Base-by-base conservation (phyloP, 2,329 filamentous ascomycete species). In the Beauveria sp. region DNA sequence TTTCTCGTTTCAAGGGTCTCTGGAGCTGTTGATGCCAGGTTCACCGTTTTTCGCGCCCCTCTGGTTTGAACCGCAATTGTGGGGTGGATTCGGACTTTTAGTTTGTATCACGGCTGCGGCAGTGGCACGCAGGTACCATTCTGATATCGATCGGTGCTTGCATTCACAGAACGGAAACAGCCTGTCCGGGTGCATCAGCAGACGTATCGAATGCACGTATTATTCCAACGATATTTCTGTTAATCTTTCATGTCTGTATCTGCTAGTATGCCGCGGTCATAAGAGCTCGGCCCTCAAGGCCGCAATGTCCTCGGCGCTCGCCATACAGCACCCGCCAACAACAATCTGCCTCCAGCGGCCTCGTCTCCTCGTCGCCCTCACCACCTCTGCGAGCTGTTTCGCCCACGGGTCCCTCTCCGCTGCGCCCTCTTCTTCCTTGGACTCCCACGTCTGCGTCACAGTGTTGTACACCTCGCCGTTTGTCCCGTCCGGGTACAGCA, bases 401-500 rank as follows among this genome's bases (percentile, higher is more conserved):
- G 81, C 80, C 81, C 81, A 84, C 0, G 78, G 66, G 65, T 64
- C 65, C 61, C 6, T 67, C 63, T 9, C 67, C 64, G 0, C 20
- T 40, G 60, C 63, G 1, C 67, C 69, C 18, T 70, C 67, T 0
- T 74, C 75, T 1, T 75, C 62, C 64, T 80, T 75, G 1, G 75
- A 61, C 65, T 80, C 81, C 87, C 87, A 90, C 58, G 73, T 74
- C 67, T 87, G 82, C 7, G 83, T 86, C 0, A 71, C 73, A 1
- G 86, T 86, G 69, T 89, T 83, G 72, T 89, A 89, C 0, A 86
- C 79, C 71, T 88, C 84, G 0, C 85, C 85, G 52, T 85, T 86
- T 1, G 87, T 88, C 0, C 86, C 86, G 69, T 90, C 87, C 0
- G 87, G 87, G 69, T 89, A 89, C 20, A 89, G 66, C 5, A 89